Evolutionary conservation across 2,329 filamentous ascomycete species (phyloP), one percentile per base, ranked within the genome.

Genomic region (Decorospora gaudefroyi): DNA sequence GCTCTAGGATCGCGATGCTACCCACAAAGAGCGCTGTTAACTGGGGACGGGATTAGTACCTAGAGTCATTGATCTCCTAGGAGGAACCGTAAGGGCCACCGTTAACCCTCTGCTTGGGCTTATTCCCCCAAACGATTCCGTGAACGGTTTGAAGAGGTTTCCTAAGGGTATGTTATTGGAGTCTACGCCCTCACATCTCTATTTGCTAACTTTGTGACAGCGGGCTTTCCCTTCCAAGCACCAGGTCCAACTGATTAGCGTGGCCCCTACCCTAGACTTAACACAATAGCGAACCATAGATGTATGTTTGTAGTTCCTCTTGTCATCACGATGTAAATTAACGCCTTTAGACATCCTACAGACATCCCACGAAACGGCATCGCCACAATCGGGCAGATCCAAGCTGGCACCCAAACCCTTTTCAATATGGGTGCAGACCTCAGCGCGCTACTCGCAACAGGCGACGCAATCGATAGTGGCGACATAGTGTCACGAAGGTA

Each of bases 361-460:
- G 31, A 72, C 47, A 57, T 75, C 15, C 72, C 71, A 6, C 69
- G 68, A 32, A 58, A 69, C 28, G 73, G 73, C 11, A 59, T 67
- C 15, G 67, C 70, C 37, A 71, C 62, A 31, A 59, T 65, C 6
- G 55, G 57, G 4, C 59, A 72, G 23, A 61, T 70, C 25, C 40
- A 69, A 37, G 53, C 67, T 9, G 65, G 65, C 4, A 67, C 62
- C 1, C 39, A 57, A 31, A 50, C 57, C 23, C 58, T 68, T 7
- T 72, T 70, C 60, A 70, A 71, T 51, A 72, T 73, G 68, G 68
- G 60, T 6, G 31, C 61, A 11, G 70, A 72, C 35, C 64, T 74
- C 22, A 53, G 57, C 9, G 50, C 53, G n/a, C 49, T 61, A 9
- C 44, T 60, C 12, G 43, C 58, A 2, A 28, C 33, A 6, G 40